Evolutionary conservation across 2,329 filamentous ascomycete species (phyloP).

Genomic region (Akanthomyces uredinophilus): DNA sequence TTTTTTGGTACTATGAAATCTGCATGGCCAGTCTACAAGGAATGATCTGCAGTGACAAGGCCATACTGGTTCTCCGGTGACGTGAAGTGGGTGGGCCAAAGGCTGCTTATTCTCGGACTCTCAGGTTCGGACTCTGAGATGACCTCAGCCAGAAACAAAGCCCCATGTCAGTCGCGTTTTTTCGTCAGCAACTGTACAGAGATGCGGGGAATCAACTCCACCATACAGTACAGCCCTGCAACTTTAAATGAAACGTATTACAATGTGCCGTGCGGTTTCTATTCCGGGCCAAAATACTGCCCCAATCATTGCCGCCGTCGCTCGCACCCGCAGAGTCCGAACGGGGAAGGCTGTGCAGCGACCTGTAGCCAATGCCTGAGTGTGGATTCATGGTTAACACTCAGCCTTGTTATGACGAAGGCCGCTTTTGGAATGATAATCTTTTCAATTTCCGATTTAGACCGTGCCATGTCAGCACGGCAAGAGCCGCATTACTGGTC

Average conservation of each 20-base stretch:
- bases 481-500: neutral
- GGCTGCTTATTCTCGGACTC: slow-evolving; percentile 1
- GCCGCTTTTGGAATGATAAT: too few species aligned
- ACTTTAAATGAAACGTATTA: too few species aligned
- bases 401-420: neutral
- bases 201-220: neutral
- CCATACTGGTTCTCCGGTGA: too few species aligned
- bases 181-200: neutral
- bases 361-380: neutral
- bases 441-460: neutral
- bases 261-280: neutral
- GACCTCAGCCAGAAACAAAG: neutral
- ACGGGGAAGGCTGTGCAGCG: neutral
- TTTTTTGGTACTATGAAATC: too few species aligned
- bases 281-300: neutral
- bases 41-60: too few species aligned
- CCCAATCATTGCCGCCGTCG: neutral
- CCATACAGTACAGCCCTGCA: neutral
- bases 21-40: too few species aligned
- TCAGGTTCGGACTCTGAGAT: slow-evolving; percentile 4
- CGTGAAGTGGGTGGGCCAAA: neutral
- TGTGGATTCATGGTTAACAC: neutral
- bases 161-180: neutral
- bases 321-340: slow-evolving; percentile 1
- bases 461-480: neutral